Evolutionary conservation across 331 rosid species (phyloP).

Genomic region (Saraca asoca): DNA sequence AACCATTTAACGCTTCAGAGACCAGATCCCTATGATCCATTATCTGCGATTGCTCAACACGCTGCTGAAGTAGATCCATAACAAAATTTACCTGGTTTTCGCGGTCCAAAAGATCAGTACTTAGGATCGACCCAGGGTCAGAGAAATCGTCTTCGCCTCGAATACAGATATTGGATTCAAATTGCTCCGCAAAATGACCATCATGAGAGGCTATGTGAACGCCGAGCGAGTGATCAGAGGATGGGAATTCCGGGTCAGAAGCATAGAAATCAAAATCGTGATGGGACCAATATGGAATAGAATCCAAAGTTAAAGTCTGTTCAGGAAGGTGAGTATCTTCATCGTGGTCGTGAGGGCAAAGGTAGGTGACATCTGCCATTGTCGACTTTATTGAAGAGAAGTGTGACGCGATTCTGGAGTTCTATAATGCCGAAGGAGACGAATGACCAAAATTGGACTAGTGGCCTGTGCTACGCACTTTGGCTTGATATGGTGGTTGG

Average conservation of each 20-base stretch:
- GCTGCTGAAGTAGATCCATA: slow-evolving; percentile 81
- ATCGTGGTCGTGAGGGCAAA: slow-evolving; percentile 48
- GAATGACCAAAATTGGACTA: too few relatives aligned
- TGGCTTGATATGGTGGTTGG: background rate
- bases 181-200: slow-evolving; percentile 20
- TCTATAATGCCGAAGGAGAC: too few relatives aligned
- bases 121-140: slow-evolving; percentile 38
- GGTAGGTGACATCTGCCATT: slow-evolving; percentile 68
- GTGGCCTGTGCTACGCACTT: background rate
- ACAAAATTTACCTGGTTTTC: slow-evolving; percentile 69
- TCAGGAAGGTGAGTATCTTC: slow-evolving; percentile 43
- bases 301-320: slow-evolving; percentile 36
- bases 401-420: too few relatives aligned
- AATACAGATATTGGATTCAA: slow-evolving; percentile 26
- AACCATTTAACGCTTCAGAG: slow-evolving; percentile 38
- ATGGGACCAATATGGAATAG: slow-evolving; percentile 42
- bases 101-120: slow-evolving; percentile 46
- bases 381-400: background rate
- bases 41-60: slow-evolving; percentile 80
- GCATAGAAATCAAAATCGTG: slow-evolving; percentile 49
- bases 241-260: slow-evolving; percentile 55
- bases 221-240: slow-evolving; percentile 31
- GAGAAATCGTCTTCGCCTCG: slow-evolving; percentile 28
- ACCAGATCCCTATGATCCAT: slow-evolving; percentile 38
- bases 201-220: slow-evolving; percentile 27